Evolutionary conservation across 441 rosid genomes (phyloP).

Genomic region (Adansonia grandidieri): DNA sequence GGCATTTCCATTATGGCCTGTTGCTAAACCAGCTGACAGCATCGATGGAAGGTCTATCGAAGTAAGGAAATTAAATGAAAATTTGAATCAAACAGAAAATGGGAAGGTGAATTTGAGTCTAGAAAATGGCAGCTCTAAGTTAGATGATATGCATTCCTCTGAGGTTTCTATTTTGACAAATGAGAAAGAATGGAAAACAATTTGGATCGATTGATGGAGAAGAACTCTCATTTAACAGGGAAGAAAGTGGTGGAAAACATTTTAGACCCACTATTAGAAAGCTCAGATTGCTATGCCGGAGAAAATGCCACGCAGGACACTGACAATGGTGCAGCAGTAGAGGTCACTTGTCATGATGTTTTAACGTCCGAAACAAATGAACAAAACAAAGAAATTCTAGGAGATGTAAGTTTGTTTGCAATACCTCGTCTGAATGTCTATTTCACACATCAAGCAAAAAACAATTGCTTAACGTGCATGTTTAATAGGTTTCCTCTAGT

Average conservation of each 20-base stretch:
- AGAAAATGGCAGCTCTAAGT: constrained; percentile 27
- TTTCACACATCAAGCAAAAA: constrained; percentile 8
- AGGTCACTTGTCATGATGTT: constrained; percentile 30
- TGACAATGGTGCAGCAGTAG: constrained; percentile 32
- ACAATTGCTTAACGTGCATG: not conserved
- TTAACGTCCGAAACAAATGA: constrained; percentile 35
- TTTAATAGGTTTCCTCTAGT: not conserved
- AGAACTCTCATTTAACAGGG: constrained; percentile 26
- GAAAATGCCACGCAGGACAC: constrained; percentile 24
- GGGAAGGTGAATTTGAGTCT: constrained; percentile 35
- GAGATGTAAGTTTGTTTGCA: constrained; percentile 34
- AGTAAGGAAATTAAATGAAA: constrained; percentile 31
- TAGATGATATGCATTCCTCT: constrained; percentile 26
- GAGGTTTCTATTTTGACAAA: constrained; percentile 35
- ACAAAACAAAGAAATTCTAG: constrained; percentile 31
- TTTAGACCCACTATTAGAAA: constrained; percentile 37
- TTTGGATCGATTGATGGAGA: constrained; percentile 27
- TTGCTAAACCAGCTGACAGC: constrained; percentile 31
- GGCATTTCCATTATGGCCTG: constrained; percentile 60
- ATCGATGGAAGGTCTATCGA: constrained; percentile 34
- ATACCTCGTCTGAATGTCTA: not conserved
- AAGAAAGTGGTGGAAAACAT: constrained; percentile 32
- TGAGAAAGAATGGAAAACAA: constrained; percentile 28
- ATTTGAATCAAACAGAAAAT: constrained; percentile 35
- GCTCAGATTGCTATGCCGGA: constrained; percentile 26